These are phyloP conservation scores for Kodamaea nitidulidarum DNA, from an alignment of 805 yeast genomes.

Conservation along the genomic window DNA sequence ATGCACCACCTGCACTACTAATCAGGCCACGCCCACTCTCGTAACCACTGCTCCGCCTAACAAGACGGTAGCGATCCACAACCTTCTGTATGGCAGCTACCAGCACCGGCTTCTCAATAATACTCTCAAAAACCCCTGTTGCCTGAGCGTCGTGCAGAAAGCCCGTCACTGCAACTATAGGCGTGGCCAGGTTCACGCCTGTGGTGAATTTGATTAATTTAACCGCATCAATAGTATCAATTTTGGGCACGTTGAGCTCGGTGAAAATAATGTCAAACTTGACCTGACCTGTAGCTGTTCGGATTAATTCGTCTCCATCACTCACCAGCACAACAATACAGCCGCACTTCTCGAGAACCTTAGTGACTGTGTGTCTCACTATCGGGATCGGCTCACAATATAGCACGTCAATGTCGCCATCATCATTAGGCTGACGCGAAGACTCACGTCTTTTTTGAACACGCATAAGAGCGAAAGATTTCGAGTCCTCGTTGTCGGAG, in stretches of 20 bases:
- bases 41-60: too few relatives aligned
- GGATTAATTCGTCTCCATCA: slow-evolving; percentile 77
- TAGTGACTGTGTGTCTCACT: slow-evolving; percentile 63
- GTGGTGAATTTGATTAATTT: slow-evolving; percentile 71
- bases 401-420: slow-evolving; percentile 56
- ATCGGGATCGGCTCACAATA: slow-evolving; percentile 87
- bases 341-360: slow-evolving; percentile 62
- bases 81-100: slow-evolving; percentile 19
- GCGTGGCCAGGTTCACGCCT: slow-evolving; percentile 73
- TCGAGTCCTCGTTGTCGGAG: slow-evolving; percentile 63
- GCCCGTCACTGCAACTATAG: slow-evolving; percentile 71
- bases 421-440: slow-evolving; percentile 24
- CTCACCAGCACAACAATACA: slow-evolving; percentile 76
- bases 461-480: slow-evolving; percentile 47
- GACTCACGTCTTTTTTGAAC: slow-evolving; percentile 54
- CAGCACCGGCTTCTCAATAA: slow-evolving; percentile 67
- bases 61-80: slow-evolving; percentile 14
- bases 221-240: slow-evolving; percentile 72
- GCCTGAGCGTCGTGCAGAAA: slow-evolving; percentile 62
- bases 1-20: not conserved
- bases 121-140: slow-evolving; percentile 57
- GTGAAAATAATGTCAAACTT: slow-evolving; percentile 81
- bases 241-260: slow-evolving; percentile 62
- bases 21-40: not conserved
- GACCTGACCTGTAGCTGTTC: slow-evolving; percentile 77